These are phyloP conservation scores for Mycena polygramma DNA, from an alignment of 768 basidiomycete genomes.

Conservation along the genomic window DNA sequence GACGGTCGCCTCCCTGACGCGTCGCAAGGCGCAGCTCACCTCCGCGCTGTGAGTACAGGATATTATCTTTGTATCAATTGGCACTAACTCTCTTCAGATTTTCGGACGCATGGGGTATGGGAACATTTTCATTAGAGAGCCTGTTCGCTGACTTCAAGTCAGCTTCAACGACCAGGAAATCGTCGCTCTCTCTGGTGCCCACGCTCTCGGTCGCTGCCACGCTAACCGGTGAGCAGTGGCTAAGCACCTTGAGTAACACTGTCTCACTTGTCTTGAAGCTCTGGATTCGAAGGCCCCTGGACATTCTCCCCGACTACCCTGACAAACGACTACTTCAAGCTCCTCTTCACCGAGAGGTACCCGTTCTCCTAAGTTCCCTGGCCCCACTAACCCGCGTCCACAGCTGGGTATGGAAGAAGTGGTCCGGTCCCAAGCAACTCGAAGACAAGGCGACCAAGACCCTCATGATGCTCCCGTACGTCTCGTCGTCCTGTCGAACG, in stretches of 20 bases:
- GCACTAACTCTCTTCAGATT: slow-evolving; percentile 57
- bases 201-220: slow-evolving; percentile 97
- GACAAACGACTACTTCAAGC: slow-evolving; percentile 88
- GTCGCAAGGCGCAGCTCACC: slow-evolving; percentile 83
- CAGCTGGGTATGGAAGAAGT: slow-evolving; percentile 95
- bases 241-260: neutral
- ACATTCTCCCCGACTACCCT: slow-evolving; percentile 93
- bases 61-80: slow-evolving; percentile 11
- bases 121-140: neutral
- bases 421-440: slow-evolving; percentile 93
- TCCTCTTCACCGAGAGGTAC: slow-evolving; percentile 89
- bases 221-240: slow-evolving; percentile 65
- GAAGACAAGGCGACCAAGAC: slow-evolving; percentile 91
- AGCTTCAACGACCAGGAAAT: slow-evolving; percentile 97
- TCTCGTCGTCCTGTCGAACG: slow-evolving; percentile 35
- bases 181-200: slow-evolving; percentile 93
- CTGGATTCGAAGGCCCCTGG: slow-evolving; percentile 93
- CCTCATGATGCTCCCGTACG: slow-evolving; percentile 97
- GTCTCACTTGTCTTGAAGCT: slow-evolving; percentile 49
- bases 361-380: slow-evolving; percentile 2
- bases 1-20: slow-evolving; percentile 94
- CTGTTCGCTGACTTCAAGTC: slow-evolving; percentile 10
- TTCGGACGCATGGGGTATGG: slow-evolving; percentile 90
- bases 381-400: slow-evolving; percentile 16
- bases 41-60: slow-evolving; percentile 72